Evolutionary conservation across 768 basidiomycete species (phyloP).

Genomic region (Omphalotus guepiniiformis): DNA sequence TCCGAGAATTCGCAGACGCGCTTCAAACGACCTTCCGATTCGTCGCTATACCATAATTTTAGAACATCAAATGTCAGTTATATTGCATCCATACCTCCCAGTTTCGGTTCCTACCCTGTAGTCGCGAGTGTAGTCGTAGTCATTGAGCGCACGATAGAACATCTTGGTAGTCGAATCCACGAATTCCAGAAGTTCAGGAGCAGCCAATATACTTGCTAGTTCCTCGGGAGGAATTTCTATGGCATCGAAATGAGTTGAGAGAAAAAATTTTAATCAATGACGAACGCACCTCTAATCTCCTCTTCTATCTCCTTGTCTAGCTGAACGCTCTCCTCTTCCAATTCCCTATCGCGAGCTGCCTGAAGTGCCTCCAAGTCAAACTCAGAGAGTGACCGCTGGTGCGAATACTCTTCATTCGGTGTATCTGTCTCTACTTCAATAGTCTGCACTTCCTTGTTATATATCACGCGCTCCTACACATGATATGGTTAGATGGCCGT

Average conservation of each 20-base stretch:
- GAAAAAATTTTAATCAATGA: neutral
- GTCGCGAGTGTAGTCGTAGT: constrained; percentile 97
- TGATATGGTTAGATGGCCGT: neutral
- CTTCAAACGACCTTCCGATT: constrained; percentile 88
- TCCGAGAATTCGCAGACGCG: constrained; percentile 93
- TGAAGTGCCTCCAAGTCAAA: constrained; percentile 70
- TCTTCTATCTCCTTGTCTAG: constrained; percentile 85
- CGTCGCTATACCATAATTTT: constrained; percentile 52
- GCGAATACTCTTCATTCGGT: constrained; percentile 62
- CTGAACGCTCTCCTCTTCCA: constrained; percentile 80
- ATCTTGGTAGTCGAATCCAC: constrained; percentile 94
- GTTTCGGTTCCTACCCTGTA: constrained; percentile 89
- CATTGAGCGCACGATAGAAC: constrained; percentile 90
- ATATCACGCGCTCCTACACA: constrained; percentile 67
- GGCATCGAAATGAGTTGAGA: neutral
- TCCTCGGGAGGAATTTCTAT: constrained; percentile 88
- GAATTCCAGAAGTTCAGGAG: constrained; percentile 90
- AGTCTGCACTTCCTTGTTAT: constrained; percentile 85
- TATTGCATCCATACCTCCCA: constrained; percentile 58
- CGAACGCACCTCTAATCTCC: constrained; percentile 66
- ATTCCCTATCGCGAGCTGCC: constrained; percentile 64
- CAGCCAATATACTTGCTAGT: constrained; percentile 72
- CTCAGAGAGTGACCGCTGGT: constrained; percentile 64
- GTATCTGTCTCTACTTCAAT: constrained; percentile 56
- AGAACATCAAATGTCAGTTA: neutral